Conservation (phyloP, 1,139 yeast species). For the Sugiyamaella pinicola region DNA sequence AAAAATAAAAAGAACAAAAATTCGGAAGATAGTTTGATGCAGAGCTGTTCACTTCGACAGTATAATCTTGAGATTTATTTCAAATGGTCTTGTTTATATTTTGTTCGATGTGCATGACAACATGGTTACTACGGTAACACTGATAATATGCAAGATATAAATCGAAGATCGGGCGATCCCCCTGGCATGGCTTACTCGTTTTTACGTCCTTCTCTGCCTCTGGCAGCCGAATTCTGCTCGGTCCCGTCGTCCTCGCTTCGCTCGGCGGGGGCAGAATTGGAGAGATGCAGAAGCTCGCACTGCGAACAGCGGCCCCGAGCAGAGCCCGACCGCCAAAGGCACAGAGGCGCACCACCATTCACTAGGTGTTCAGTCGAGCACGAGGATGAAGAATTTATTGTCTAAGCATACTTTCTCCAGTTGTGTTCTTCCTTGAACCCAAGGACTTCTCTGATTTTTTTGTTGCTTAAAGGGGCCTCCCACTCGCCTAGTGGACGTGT, state of each 20-base stretch:
- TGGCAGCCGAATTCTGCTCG: too few species aligned
- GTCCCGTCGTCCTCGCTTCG: too few species aligned
- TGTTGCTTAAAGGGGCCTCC: conserved; percentile 26
- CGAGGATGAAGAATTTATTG: too few species aligned
- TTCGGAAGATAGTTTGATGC: too few species aligned
- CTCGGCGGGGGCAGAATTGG: too few species aligned
- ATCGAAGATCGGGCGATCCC: not conserved
- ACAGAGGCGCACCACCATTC: not conserved
- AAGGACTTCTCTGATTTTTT: conserved; percentile 23
- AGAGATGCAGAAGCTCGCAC: too few species aligned
- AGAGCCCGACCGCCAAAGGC: too few species aligned
- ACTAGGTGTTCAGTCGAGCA: not conserved
- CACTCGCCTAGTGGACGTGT: conserved; percentile 23
- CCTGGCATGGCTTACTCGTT: too few species aligned
- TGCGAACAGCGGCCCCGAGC: too few species aligned
- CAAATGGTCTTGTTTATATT: not conserved
- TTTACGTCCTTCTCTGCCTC: too few species aligned
- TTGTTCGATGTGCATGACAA: not conserved
- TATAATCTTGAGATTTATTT: not conserved
- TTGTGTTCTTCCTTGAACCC: conserved; percentile 27
- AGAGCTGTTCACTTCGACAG: too few species aligned
- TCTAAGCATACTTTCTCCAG: conserved; percentile 24
- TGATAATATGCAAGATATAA: not conserved
- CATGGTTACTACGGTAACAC: not conserved
- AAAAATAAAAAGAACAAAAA: too few species aligned